Evolutionary conservation across 345 rosid species (phyloP).

Genomic region (Melaleuca quinquenervia): DNA sequence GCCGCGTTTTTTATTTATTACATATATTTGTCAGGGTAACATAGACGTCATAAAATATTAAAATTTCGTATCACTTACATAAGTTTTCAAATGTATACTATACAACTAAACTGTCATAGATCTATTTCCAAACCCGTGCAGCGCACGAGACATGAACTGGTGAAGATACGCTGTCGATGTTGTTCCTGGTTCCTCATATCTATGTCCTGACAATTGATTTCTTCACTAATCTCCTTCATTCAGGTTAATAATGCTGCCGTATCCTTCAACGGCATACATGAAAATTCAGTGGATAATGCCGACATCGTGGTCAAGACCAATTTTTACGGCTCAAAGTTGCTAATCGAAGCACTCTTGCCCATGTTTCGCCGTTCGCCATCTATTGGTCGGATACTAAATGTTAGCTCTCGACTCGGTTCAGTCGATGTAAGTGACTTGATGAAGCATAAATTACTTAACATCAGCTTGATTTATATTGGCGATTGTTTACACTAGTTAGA

Average conservation of each 20-base stretch:
- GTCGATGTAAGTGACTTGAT: slow-evolving; percentile 31
- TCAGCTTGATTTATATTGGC: neutral
- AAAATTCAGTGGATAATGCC: slow-evolving; percentile 57
- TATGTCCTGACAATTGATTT: neutral
- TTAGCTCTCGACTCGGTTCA: slow-evolving; percentile 77
- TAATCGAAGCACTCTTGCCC: slow-evolving; percentile 61
- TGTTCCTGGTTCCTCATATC: neutral
- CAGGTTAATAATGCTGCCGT: slow-evolving; percentile 85
- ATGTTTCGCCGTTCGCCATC: slow-evolving; percentile 43
- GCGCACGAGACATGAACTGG: neutral
- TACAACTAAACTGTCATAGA: neutral
- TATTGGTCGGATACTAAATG: slow-evolving; percentile 48
- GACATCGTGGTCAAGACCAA: slow-evolving; percentile 67
- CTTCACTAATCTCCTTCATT: neutral
- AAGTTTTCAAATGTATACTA: neutral
- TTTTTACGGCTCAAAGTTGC: slow-evolving; percentile 53
- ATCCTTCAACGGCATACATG: slow-evolving; percentile 52
- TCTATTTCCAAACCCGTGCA: neutral
- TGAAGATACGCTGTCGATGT: neutral
- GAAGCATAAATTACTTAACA: neutral
- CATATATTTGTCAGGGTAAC: neutral
- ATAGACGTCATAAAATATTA: neutral
- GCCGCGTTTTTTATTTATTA: neutral
- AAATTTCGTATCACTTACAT: neutral
- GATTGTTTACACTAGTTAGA: neutral